Conservation (phyloP, 2,329 filamentous ascomycete genomes). For the Pseudocercospora vitis region DNA sequence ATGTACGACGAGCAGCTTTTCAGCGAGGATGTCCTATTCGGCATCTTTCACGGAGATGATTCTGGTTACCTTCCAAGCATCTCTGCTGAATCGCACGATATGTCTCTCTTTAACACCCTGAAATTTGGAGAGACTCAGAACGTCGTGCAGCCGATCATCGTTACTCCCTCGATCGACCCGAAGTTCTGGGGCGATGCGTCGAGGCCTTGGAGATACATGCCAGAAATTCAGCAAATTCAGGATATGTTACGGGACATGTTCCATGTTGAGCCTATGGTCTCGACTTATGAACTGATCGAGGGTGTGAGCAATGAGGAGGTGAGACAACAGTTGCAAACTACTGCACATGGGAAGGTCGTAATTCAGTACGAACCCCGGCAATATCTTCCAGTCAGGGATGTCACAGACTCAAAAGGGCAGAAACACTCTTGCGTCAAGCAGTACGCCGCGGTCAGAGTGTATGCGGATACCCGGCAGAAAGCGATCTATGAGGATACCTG, state of each 20-base stretch:
- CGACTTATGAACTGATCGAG: not conserved
- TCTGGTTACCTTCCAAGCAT: conserved; percentile 13
- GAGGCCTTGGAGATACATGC: conserved; percentile 5
- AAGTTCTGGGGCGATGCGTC: not conserved
- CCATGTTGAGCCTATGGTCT: not conserved
- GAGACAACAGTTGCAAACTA: not conserved
- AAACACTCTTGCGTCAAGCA: conserved; percentile 10
- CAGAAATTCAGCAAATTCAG: conserved; percentile 2
- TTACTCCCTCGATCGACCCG: conserved; percentile 12
- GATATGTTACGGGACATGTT: not conserved
- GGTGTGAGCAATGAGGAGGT: not conserved
- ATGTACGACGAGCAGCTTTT: not conserved
- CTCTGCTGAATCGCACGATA: conserved; percentile 3
- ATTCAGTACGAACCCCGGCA: conserved; percentile 14
- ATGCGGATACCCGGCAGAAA: conserved; percentile 2
- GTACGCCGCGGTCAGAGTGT: conserved; percentile 7
- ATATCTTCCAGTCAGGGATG: not conserved
- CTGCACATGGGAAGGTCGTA: conserved; percentile 15
- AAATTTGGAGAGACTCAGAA: conserved; percentile 13
- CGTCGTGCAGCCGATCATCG: conserved; percentile 11
- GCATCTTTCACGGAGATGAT: conserved; percentile 17
- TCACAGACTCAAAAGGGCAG: not conserved
- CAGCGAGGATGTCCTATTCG: conserved; percentile 8
- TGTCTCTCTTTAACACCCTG: conserved; percentile 11
- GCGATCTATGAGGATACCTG: conserved; percentile 14